Evolutionary conservation across 2,329 filamentous ascomycete species (phyloP), one percentile per base, ranked within the genome.

Genomic region (Cladosporium sp.): DNA sequence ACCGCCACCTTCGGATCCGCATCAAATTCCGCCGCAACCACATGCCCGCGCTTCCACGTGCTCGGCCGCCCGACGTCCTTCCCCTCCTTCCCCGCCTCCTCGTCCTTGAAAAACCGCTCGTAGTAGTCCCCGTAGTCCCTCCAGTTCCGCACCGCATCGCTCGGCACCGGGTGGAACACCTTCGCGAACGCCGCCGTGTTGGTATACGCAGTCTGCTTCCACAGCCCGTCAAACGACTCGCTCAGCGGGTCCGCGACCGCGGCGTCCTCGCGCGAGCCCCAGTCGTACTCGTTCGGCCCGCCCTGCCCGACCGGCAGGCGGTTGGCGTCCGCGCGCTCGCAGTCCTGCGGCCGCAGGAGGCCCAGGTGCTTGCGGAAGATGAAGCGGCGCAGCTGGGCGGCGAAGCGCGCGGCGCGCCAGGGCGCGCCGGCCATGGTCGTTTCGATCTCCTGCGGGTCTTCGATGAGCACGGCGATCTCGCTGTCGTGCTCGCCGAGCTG

Each of bases 331-430:
- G 78, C 78, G 6, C 67, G 72, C 52, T 89, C 80, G 54, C 85
- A 76, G 14, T 84, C 75, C 66, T 96, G 89, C 0, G 87, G 79
- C 3, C 80, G 84, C 9, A 95, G 76, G 8, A 95, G 78, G 41
- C 92, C 92, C 1, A 96, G 80, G 66, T 96, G 92, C 73, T 96
- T 95, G 60, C 91, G 83, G 82, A 89, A 95, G 57, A 96, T 81
- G 66, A 90, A 83, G 34, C 91, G 82, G 18, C 92, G 86, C 9
- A 96, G 83, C 1, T 85, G 88, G 4, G 88, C 76, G 1, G 90
- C 90, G 64, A 92, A 91, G 53, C 80, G 79, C 8, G 84, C 84
- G 7, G 88, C 92, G 32, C 76, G 78, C 73, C 79, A 95, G 0
- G 82, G 82, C 18, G 77, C 74, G 3, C 88, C 87, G 57, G 85